A percentile compares a stretch with the other conserved stretches of the same genome.
Conservation (phyloP, 129 eudicot genomes). For the Flaveria robusta region DNA sequence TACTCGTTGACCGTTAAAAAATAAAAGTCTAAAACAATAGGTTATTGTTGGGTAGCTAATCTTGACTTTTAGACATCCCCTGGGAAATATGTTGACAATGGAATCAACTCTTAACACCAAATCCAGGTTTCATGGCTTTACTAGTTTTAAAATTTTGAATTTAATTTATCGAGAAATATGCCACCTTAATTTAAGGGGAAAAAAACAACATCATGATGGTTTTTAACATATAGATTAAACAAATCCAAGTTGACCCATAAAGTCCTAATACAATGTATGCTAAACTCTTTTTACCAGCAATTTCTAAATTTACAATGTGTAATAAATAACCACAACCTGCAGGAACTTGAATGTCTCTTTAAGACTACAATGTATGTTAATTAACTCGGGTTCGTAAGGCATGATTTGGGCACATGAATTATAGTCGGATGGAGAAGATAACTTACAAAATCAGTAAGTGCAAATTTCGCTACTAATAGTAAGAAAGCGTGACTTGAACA, state of each 20-base stretch:
- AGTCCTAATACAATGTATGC: conserved; percentile 27
- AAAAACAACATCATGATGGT: conserved; percentile 31
- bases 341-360: no score
- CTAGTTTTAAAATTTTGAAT: conserved; percentile 9
- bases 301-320: no score
- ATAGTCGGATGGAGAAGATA: no score
- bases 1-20: no score
- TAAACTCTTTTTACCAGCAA: background rate
- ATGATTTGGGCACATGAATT: no score
- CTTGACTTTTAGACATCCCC: conserved; percentile 5
- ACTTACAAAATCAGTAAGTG: no score
- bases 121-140: conserved; percentile 23
- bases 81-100: conserved; percentile 34
- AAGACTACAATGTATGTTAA: no score
- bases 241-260: background rate
- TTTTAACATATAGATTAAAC: conserved; percentile 14
- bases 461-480: no score
- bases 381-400: no score
- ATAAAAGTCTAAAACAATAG: no score
- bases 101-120: conserved; percentile 32
- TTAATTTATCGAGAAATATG: conserved; percentile 26
- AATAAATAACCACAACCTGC: no score
- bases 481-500: background rate
- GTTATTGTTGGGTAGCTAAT: background rate
- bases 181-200: conserved; percentile 33